These are phyloP conservation scores for Akanthomyces uredinophilus DNA, from an alignment of 2,329 filamentous ascomycete species.

Conservation along the genomic window DNA sequence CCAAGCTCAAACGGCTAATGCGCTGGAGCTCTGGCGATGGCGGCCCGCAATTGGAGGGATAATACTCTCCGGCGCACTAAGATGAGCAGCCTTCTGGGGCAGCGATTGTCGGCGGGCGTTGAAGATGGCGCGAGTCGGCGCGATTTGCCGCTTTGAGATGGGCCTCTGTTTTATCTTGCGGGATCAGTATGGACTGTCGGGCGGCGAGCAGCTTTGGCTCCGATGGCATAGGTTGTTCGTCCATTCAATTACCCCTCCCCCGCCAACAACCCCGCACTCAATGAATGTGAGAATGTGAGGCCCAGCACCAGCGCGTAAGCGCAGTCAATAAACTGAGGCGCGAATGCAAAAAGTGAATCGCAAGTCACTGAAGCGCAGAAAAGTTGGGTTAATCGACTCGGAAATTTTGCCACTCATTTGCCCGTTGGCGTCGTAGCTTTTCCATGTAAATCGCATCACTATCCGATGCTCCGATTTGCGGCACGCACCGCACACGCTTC, in stretches of 20 bases:
- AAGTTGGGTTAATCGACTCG: no score
- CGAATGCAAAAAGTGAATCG: neutral
- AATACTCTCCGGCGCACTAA: constrained; percentile 3
- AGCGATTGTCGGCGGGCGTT: neutral
- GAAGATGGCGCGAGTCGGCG: neutral
- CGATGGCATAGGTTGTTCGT: neutral
- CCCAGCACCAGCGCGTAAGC: neutral
- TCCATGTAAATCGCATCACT: no score
- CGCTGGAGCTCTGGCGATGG: neutral
- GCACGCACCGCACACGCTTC: no score
- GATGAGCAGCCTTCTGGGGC: neutral
- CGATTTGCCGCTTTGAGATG: neutral
- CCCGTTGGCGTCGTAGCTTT: neutral
- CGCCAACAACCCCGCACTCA: constrained; percentile 8
- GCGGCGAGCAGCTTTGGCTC: neutral
- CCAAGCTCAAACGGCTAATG: neutral
- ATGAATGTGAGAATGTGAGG: no score
- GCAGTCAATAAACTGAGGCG: neutral
- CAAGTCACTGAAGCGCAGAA: neutral
- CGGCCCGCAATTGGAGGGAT: constrained; percentile 9
- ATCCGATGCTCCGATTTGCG: no score
- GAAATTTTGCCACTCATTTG: neutral
- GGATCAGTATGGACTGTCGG: neutral
- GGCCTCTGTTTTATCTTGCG: neutral
- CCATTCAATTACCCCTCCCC: neutral